These are phyloP conservation scores for Exserohilum rostratum DNA, from an alignment of 2,329 filamentous ascomycete species.

Conservation along the genomic window DNA sequence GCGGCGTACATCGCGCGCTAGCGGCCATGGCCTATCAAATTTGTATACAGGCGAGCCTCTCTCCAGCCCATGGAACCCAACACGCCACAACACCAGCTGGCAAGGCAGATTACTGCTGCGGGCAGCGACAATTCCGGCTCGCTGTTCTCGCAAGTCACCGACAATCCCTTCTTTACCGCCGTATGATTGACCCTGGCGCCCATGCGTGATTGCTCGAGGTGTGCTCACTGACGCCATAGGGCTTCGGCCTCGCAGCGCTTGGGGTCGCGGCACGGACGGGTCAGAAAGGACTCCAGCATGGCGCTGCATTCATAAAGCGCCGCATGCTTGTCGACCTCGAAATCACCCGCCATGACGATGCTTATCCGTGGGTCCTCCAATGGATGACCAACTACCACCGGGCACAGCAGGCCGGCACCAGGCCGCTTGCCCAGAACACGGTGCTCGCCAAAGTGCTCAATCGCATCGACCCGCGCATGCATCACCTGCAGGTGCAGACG, in stretches of 20 bases:
- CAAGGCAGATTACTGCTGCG: slow-evolving; percentile 45
- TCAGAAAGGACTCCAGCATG: slow-evolving; percentile 75
- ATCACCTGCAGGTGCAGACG: slow-evolving; percentile 70
- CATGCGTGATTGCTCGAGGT: slow-evolving; percentile 21
- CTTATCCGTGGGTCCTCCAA: slow-evolving; percentile 90
- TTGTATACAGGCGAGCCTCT: slow-evolving; percentile 15
- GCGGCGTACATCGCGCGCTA: slow-evolving; percentile 20
- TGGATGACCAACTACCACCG: slow-evolving; percentile 89
- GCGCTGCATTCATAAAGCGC: slow-evolving; percentile 75
- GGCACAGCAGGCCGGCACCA: slow-evolving; percentile 58
- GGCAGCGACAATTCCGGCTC: slow-evolving; percentile 45
- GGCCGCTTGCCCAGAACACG: slow-evolving; percentile 39
- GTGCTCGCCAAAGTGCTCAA: slow-evolving; percentile 61
- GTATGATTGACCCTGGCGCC: slow-evolving; percentile 57
- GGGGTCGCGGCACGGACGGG: slow-evolving; percentile 82
- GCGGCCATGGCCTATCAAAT: slow-evolving; percentile 23
- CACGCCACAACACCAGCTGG: slow-evolving; percentile 45
- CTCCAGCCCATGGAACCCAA: slow-evolving; percentile 43
- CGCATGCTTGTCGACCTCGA: slow-evolving; percentile 94
- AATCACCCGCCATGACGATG: slow-evolving; percentile 90
- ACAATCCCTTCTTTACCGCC: slow-evolving; percentile 62
- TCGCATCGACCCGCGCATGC: slow-evolving; percentile 64
- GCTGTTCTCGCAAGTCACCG: slow-evolving; percentile 53
- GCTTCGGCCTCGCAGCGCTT: slow-evolving; percentile 88
- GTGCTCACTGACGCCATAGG: slow-evolving; percentile 54